Evolutionary conservation across 1,139 yeast species (phyloP).

Genomic region (Wickerhamomyces sp.): DNA sequence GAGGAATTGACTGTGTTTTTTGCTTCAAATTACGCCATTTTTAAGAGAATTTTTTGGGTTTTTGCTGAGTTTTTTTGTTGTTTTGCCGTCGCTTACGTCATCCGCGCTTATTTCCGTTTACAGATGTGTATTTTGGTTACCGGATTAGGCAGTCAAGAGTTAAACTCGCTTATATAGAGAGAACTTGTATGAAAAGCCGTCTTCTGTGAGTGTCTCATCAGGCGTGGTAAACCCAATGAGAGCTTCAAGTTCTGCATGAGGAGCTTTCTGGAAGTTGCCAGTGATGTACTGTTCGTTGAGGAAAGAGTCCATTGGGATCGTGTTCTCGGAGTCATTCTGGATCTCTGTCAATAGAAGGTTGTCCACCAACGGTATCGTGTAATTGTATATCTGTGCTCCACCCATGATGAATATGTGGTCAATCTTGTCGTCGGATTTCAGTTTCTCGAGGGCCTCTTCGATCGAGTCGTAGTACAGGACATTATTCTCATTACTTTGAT

Average conservation of each 20-base stretch:
- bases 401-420: slow-evolving; percentile 81
- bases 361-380: slow-evolving; percentile 45
- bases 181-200: slow-evolving; percentile 16
- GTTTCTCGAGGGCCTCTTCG: slow-evolving; percentile 36
- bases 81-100: slow-evolving; percentile 4
- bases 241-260: slow-evolving; percentile 7
- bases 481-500: slow-evolving; percentile 28
- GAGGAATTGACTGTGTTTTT: too few species aligned
- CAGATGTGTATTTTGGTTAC: not conserved
- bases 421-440: slow-evolving; percentile 17
- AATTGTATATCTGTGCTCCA: slow-evolving; percentile 82
- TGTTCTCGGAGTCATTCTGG: slow-evolving; percentile 24
- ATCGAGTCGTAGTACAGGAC: slow-evolving; percentile 44
- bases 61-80: slow-evolving; percentile 1
- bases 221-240: slow-evolving; percentile 10
- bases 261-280: slow-evolving; percentile 13
- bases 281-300: slow-evolving; percentile 23
- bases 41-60: not conserved
- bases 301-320: slow-evolving; percentile 64
- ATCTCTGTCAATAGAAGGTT: slow-evolving; percentile 76
- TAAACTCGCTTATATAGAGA: slow-evolving; percentile 14
- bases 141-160: slow-evolving; percentile 2
- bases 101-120: too few species aligned
- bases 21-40: not conserved
- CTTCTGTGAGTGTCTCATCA: slow-evolving; percentile 10